phyloP scores from a whole-genome alignment of 2,329 filamentous ascomycete species.

The Verticillium albo-atrum region DNA sequence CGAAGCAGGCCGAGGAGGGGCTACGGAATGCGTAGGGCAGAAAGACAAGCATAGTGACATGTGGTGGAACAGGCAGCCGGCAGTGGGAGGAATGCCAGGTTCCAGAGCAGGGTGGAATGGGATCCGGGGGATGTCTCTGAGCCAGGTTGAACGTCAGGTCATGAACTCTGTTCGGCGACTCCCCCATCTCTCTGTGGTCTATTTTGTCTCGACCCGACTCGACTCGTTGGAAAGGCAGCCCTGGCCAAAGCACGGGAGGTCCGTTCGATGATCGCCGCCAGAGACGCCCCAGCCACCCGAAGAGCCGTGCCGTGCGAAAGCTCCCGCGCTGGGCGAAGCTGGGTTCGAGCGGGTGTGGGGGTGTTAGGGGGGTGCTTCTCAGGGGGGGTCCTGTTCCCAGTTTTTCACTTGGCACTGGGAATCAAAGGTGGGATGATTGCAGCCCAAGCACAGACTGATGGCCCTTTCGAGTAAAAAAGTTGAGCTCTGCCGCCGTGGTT shows the following conservation, averaged over 20 bases:
- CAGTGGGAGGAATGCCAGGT: neutral
- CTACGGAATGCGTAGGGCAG: neutral
- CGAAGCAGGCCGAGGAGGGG: neutral
- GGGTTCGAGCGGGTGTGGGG: no score
- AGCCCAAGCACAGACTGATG: neutral
- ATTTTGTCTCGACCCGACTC: no score
- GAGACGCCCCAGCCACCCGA: neutral
- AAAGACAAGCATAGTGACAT: neutral
- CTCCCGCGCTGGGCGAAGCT: neutral
- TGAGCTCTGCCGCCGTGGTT: neutral
- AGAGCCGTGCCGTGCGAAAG: neutral
- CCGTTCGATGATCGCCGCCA: neutral
- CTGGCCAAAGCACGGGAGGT: neutral
- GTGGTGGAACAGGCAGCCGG: neutral
- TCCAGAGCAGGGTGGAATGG: neutral
- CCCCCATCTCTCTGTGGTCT: neutral
- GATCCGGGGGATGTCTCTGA: neutral
- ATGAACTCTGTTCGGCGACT: conserved; percentile 3
- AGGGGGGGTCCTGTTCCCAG: neutral
- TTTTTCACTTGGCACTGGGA: neutral
- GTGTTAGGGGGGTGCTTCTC: neutral
- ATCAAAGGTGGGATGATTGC: neutral
- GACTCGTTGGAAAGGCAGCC: neutral
- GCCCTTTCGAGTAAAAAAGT: neutral
- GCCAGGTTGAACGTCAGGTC: conserved; percentile 1